Conservation (phyloP, 192 early-diverging fungal species). For the Podila minutissima region DNA sequence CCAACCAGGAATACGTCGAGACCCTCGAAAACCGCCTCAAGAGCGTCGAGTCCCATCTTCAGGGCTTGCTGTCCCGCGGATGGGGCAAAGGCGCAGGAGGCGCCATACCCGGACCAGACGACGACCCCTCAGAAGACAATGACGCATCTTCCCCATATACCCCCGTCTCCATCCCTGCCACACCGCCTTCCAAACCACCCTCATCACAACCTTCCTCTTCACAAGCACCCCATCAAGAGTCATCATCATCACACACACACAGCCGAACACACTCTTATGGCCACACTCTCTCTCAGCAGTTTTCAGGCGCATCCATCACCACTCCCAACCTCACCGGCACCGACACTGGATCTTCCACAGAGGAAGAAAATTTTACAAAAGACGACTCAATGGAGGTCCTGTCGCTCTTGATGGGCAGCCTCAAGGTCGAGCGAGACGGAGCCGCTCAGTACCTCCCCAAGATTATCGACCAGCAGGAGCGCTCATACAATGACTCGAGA, state of each 20-base stretch:
- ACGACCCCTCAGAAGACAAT: slow-evolving; percentile 32
- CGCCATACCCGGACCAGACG: slow-evolving; percentile 3
- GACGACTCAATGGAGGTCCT: slow-evolving; percentile 45
- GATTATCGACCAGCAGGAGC: slow-evolving; percentile 30
- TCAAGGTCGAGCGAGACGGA: slow-evolving; percentile 40
- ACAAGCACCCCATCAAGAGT: no score
- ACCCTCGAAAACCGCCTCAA: slow-evolving; percentile 48
- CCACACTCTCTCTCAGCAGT: slow-evolving; percentile 8
- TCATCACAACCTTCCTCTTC: slow-evolving; percentile 9
- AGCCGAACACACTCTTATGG: not conserved
- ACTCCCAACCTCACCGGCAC: slow-evolving; percentile 13
- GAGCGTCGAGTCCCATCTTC: slow-evolving; percentile 46
- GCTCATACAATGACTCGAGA: slow-evolving; percentile 36
- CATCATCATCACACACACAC: not conserved
- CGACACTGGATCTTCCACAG: slow-evolving; percentile 14
- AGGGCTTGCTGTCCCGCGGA: slow-evolving; percentile 42
- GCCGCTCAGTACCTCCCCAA: slow-evolving; percentile 37
- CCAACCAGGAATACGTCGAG: slow-evolving; percentile 51
- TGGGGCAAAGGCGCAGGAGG: slow-evolving; percentile 18
- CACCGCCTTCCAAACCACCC: slow-evolving; percentile 32
- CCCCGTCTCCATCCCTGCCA: slow-evolving; percentile 41
- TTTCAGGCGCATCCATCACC: slow-evolving; percentile 29
- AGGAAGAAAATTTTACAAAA: slow-evolving; percentile 8
- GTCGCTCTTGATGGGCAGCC: slow-evolving; percentile 28
- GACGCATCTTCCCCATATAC: slow-evolving; percentile 33